Conservation (phyloP, 352 stramenopile genomes). For the Thalassiosira hispida region DNA sequence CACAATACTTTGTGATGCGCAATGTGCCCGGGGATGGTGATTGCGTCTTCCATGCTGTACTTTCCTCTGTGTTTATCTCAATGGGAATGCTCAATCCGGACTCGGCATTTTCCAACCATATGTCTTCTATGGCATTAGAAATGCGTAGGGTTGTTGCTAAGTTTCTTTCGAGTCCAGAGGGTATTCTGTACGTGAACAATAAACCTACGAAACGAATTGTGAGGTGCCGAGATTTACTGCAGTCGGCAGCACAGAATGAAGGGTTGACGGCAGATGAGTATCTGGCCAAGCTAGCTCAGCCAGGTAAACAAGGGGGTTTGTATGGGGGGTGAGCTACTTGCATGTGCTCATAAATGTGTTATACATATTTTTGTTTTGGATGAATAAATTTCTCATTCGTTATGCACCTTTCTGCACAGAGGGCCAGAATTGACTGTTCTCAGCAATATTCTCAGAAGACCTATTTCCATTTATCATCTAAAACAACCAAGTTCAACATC, state of each 20-base stretch:
- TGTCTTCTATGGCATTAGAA: conserved; percentile 43
- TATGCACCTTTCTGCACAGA: too few relatives aligned
- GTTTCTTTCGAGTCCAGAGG: conserved; percentile 51
- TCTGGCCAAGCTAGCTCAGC: conserved; percentile 49
- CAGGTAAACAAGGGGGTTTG: conserved; percentile 59
- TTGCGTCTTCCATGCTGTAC: conserved; percentile 57
- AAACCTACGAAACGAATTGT: conserved; percentile 49
- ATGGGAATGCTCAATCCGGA: conserved; percentile 60
- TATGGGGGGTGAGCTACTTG: conserved; percentile 64
- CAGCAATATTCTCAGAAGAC: conserved; percentile 74
- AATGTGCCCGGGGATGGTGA: conserved; percentile 76
- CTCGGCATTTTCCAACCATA: conserved; percentile 15
- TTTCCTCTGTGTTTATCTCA: conserved; percentile 50
- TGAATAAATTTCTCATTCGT: too few relatives aligned
- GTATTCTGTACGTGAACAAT: conserved; percentile 46
- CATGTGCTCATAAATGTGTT: too few relatives aligned
- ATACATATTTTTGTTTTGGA: too few relatives aligned
- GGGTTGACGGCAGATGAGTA: conserved; percentile 63
- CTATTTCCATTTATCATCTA: conserved; percentile 80
- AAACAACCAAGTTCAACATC: conserved; percentile 15
- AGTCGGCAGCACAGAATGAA: conserved; percentile 55
- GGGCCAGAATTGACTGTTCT: conserved; percentile 67
- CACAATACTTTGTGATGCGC: conserved; percentile 64
- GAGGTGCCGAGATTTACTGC: conserved; percentile 49
- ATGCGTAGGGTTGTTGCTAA: conserved; percentile 65